These are phyloP conservation scores for Mycena floridula DNA, from an alignment of 768 basidiomycete genomes.

Conservation along the genomic window DNA sequence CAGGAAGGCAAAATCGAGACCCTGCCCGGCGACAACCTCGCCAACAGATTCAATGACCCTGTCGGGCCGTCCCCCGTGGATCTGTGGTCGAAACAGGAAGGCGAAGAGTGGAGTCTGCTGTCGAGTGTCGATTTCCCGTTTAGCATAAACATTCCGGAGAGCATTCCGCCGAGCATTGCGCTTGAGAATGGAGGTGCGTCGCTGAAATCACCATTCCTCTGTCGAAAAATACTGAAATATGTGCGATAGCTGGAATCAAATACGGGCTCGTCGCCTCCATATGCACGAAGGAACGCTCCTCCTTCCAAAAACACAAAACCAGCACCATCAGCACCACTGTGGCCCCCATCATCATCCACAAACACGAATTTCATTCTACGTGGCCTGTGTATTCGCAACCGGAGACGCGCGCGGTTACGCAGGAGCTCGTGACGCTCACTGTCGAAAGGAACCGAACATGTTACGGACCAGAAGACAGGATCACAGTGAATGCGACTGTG, in stretches of 20 bases:
- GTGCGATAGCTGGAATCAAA: conserved; percentile 80
- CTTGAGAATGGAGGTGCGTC: conserved; percentile 72
- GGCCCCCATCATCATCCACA: conserved; percentile 77
- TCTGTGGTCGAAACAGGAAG: conserved; percentile 78
- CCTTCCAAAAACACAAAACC: conserved; percentile 77
- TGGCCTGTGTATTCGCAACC: conserved; percentile 95
- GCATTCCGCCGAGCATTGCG: conserved; percentile 73
- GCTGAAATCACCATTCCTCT: no score
- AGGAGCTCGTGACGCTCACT: conserved; percentile 67
- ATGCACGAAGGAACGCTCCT: conserved; percentile 82
- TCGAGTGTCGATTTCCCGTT: conserved; percentile 91
- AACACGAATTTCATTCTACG: conserved; percentile 88
- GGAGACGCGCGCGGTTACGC: no score
- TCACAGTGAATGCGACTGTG: no score
- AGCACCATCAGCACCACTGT: conserved; percentile 60
- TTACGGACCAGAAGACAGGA: no score
- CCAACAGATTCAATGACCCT: conserved; percentile 71
- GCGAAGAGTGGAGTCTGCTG: conserved; percentile 47
- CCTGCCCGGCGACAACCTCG: conserved; percentile 60
- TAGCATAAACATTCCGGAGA: conserved; percentile 78
- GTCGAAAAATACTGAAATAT: no score
- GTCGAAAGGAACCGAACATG: conserved; percentile 68
- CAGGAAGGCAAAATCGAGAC: conserved; percentile 90
- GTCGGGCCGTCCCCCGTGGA: conserved; percentile 79
- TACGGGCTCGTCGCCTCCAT: conserved; percentile 89